Base-by-base conservation (phyloP, 768 basidiomycete species). In the Rubroboletus satanas region DNA sequence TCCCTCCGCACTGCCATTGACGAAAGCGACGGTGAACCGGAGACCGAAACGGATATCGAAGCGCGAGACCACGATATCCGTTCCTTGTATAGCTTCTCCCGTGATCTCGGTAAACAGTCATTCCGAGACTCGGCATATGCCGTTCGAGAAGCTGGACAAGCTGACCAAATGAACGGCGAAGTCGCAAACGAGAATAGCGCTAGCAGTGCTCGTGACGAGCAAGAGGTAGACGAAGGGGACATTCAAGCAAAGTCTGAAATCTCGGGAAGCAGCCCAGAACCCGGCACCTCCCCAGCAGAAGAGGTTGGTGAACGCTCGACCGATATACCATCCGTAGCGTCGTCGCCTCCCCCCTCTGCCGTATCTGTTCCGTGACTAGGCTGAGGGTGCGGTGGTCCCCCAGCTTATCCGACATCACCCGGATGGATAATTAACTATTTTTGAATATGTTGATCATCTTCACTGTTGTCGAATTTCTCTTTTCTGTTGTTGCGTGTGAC, bases 381-480 rank as follows among this genome's bases (percentile, higher is more conserved):
- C 47, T 37, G 39, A 47, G 32, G 51, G 50, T 5, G 32, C 37
- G 47, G 44, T 44, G 49, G 45, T 38, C 42, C 14, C 45, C 35
- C 43, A 41, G 29, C 58, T 52, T 38, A 41, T 41, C 43, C 55
- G 54, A 54, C 38, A 21, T 32, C 46, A 56, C 52, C 56, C 35
- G 51, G 47, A 64, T 67, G 69, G 67, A 67, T 66, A 57, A 58
- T 64, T 57, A 57, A 64, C 60, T 66, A 58, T 66, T 66, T 63
- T 70, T 67, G 68, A 68, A 64, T 63, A 65, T 68, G 68, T 68
- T 65, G 68, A 68, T 51, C 68, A 63, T 70, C 61, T 68, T 69
- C 67, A 68, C 58, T 61, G 62, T 33, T 58, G 56, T 68, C 57
- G 56, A 49, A 31, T 50, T 29, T 42, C 35, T 14, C 17, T 28